Evolutionary conservation across 768 basidiomycete species (phyloP), one percentile per base, ranked within the genome.

Genomic region (Tylopilus cervinicoccineus): DNA sequence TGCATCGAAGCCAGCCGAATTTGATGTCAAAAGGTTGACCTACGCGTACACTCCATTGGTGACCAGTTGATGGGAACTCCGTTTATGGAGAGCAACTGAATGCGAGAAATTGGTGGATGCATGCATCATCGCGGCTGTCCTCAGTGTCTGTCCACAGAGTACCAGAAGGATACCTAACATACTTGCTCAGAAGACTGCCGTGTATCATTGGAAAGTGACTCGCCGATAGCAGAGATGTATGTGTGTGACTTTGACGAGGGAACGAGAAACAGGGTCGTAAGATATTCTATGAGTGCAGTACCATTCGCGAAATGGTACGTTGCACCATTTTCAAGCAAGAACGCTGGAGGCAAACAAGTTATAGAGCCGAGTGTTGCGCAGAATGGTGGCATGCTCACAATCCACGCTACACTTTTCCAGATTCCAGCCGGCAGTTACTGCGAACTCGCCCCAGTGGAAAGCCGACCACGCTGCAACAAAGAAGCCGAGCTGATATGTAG

Each of bases 341-440:
- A 99, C 0, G 96, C 96, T 99, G 51, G 5, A 22, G 19, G 23
- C 36, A 31, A 41, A 32, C 50, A 23, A 50, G 34, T 14, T 17
- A 12, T 52, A n/a, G 24, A 57, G 45, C 34, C 49, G 34, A 12
- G 22, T 17, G 11, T n/a, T 43, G 22, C 12, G 33, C 38, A 2
- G 10, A 37, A 43, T 16, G 5, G 38, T 20, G 27, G 38, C 31
- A 48, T 22, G 76, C 92, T 74, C 64, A 95, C 96, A 97, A 62
- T 93, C 90, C 8, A 96, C 81, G 50, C 84, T 90, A 61, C 93
- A 88, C 70, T 94, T 96, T 44, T 88, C 86, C 33, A 85, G 71
- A 67, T 98, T 98, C 87, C 91, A 98, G 20, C 91, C 91, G 1
- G 94, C 94, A 7, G 96, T 96, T 5, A 94, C 92, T 31, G 86